Evolutionary conservation across 768 basidiomycete genomes (phyloP).

Genomic region (Podaxis pistillaris): DNA sequence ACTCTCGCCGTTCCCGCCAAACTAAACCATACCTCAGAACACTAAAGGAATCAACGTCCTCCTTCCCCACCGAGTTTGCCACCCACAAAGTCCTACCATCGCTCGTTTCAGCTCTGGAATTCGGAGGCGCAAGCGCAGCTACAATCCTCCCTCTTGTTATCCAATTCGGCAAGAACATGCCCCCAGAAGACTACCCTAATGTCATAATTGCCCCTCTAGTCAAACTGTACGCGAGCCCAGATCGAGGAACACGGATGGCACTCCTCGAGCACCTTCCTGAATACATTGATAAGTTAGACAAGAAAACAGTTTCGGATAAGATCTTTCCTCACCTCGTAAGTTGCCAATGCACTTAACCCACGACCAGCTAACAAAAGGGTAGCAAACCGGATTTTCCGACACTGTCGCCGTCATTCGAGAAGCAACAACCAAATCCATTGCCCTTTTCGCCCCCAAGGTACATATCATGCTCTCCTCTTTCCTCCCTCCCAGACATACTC

Average conservation of each 20-base stretch:
- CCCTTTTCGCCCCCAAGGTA: slow-evolving; percentile 83
- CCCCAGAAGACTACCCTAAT: slow-evolving; percentile 67
- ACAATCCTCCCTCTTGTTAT: slow-evolving; percentile 83
- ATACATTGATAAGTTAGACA: slow-evolving; percentile 85
- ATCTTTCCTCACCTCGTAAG: slow-evolving; percentile 91
- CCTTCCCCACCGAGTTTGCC: slow-evolving; percentile 85
- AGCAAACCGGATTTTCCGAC: slow-evolving; percentile 97
- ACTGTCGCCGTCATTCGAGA: slow-evolving; percentile 94
- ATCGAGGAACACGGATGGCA: slow-evolving; percentile 93
- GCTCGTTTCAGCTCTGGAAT: slow-evolving; percentile 74
- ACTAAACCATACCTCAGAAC: slow-evolving; percentile 43
- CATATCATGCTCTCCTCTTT: slow-evolving; percentile 8
- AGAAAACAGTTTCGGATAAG: slow-evolving; percentile 79
- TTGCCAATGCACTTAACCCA: slow-evolving; percentile 3
- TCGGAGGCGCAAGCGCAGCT: slow-evolving; percentile 73
- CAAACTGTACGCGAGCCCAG: slow-evolving; percentile 84
- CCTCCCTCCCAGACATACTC: background rate
- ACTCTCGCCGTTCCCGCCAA: background rate
- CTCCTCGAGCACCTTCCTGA: slow-evolving; percentile 82
- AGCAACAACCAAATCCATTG: slow-evolving; percentile 88
- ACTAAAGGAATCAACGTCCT: slow-evolving; percentile 74
- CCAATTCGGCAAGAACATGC: slow-evolving; percentile 69
- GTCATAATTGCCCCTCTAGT: slow-evolving; percentile 76
- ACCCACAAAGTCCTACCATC: slow-evolving; percentile 87
- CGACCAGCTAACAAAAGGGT: slow-evolving; percentile 5